phyloP scores from a whole-genome alignment of 441 rosid species.

The Eutrema salsugineum region DNA sequence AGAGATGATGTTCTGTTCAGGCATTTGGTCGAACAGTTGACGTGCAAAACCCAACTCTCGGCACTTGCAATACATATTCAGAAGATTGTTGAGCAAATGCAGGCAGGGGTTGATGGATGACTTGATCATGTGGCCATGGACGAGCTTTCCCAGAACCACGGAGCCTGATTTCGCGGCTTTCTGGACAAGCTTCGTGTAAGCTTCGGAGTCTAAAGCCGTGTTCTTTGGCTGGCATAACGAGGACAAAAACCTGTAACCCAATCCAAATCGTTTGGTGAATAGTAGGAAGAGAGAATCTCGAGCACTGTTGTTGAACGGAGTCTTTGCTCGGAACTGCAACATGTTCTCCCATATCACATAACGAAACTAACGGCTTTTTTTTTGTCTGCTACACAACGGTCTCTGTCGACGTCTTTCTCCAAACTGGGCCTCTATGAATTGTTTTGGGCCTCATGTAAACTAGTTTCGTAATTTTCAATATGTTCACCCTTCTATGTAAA shows the following conservation, averaged over 20 bases:
- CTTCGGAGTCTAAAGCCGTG: constrained; percentile 27
- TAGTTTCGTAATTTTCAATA: neutral
- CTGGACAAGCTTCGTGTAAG: constrained; percentile 37
- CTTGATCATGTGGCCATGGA: constrained; percentile 42
- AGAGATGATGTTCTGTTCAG: constrained; percentile 35
- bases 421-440: neutral
- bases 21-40: constrained; percentile 38
- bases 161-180: constrained; percentile 38
- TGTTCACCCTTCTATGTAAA: too few relatives aligned
- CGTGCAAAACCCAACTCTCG: constrained; percentile 29
- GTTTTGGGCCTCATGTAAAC: neutral
- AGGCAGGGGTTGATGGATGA: constrained; percentile 35
- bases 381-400: neutral
- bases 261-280: neutral
- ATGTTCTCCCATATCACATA: constrained; percentile 25
- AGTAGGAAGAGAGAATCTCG: neutral
- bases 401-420: neutral
- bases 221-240: constrained; percentile 4
- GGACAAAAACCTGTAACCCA: neutral
- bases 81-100: constrained; percentile 39
- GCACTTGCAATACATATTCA: constrained; percentile 34
- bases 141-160: constrained; percentile 34
- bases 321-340: constrained; percentile 20
- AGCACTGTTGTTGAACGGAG: constrained; percentile 3
- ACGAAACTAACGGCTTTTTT: constrained; percentile 10